A percentile compares a stretch with the other conserved stretches of the same genome.
Evolutionary conservation across 495 filamentous ascomycete species (phyloP).

Genomic region (Podospora didyma): DNA sequence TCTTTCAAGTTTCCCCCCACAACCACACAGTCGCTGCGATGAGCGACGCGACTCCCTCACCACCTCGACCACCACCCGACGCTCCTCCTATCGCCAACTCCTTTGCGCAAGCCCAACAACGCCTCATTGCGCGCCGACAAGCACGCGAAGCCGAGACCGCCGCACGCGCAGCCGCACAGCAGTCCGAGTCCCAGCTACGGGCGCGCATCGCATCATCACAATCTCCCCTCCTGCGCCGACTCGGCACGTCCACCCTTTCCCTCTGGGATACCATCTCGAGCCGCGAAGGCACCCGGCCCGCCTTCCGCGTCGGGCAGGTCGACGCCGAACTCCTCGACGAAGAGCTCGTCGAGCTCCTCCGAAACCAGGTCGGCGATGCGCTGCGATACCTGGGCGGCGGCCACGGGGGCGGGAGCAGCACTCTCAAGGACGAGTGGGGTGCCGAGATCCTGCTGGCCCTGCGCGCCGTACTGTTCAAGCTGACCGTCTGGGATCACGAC

Average conservation of each 20-base stretch:
- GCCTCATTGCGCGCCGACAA: conserved; percentile 72
- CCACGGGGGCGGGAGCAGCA: conserved; percentile 8
- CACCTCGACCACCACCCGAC: neutral
- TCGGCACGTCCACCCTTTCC: conserved; percentile 53
- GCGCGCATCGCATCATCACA: conserved; percentile 56
- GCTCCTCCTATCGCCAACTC: conserved; percentile 64
- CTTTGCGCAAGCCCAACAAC: conserved; percentile 81
- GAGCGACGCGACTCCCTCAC: no score
- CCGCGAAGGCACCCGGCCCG: conserved; percentile 75
- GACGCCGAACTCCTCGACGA: conserved; percentile 95
- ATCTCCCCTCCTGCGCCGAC: conserved; percentile 54
- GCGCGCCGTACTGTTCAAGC: conserved; percentile 81
- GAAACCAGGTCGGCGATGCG: conserved; percentile 82
- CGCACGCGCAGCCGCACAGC: conserved; percentile 51
- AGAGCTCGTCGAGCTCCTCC: conserved; percentile 81
- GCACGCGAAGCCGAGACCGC: conserved; percentile 61
- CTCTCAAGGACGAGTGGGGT: conserved; percentile 69
- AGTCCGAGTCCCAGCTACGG: conserved; percentile 55
- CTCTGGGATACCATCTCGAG: conserved; percentile 68
- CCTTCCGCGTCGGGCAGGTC: conserved; percentile 92
- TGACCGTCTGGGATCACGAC: conserved; percentile 94
- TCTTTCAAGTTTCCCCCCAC: no score
- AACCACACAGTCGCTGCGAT: no score
- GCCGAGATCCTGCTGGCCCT: conserved; percentile 78
- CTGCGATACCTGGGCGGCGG: conserved; percentile 79